These are phyloP conservation scores for Aspergillus novoparasiticus DNA, from an alignment of 2,329 filamentous ascomycete genomes.

Conservation along the genomic window DNA sequence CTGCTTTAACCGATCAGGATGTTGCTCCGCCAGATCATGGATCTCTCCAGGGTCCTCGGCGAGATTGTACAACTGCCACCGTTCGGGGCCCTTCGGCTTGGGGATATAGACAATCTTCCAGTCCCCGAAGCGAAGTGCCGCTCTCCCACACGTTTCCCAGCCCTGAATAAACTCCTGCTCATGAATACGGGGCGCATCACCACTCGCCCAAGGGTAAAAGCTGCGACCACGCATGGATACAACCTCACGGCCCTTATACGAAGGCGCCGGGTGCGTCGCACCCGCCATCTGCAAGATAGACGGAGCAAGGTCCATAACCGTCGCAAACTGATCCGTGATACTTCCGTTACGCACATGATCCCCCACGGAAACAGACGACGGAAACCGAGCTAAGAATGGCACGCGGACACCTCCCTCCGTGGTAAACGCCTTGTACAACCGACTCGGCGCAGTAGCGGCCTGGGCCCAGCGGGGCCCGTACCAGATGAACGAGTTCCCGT, in stretches of 20 bases:
- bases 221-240: slow-evolving; percentile 55
- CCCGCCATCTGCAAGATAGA: slow-evolving; percentile 48
- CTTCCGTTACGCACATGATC: slow-evolving; percentile 29
- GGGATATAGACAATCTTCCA: slow-evolving; percentile 63
- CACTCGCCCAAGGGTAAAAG: slow-evolving; percentile 47
- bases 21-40: slow-evolving; percentile 45
- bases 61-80: slow-evolving; percentile 62
- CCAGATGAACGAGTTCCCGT: slow-evolving; percentile 61
- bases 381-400: slow-evolving; percentile 53
- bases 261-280: slow-evolving; percentile 55
- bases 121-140: slow-evolving; percentile 57
- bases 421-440: slow-evolving; percentile 53
- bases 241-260: slow-evolving; percentile 53
- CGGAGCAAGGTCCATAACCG: slow-evolving; percentile 56
- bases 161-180: slow-evolving; percentile 56
- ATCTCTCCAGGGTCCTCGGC: slow-evolving; percentile 55
- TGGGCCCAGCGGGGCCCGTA: slow-evolving; percentile 62
- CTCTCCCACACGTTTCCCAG: slow-evolving; percentile 59
- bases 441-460: slow-evolving; percentile 55
- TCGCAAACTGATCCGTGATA: slow-evolving; percentile 56
- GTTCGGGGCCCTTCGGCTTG: slow-evolving; percentile 57
- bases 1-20: slow-evolving; percentile 49
- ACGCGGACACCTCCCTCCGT: slow-evolving; percentile 57
- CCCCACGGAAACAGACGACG: slow-evolving; percentile 26
- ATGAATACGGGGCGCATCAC: slow-evolving; percentile 46